These are phyloP conservation scores for Ormosia semicastrata DNA, from an alignment of 306 rosid species.

Conservation along the genomic window DNA sequence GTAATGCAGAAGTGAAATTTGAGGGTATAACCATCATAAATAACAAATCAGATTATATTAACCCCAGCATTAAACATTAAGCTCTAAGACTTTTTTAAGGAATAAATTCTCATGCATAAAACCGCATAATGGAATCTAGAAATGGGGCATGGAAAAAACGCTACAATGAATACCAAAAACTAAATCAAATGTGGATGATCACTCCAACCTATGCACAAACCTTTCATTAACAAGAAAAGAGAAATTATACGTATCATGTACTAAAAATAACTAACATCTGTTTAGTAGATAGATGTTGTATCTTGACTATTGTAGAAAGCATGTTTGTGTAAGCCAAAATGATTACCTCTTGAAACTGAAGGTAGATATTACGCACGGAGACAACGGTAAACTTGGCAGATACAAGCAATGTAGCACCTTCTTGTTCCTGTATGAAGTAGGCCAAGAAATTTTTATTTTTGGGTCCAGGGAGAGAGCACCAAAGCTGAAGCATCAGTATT, in stretches of 20 bases:
- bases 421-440: constrained; percentile 67
- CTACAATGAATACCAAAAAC: background rate
- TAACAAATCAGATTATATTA: background rate
- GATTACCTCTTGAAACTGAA: constrained; percentile 84
- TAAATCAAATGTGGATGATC: background rate
- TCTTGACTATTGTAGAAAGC: constrained; percentile 21
- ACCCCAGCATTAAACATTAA: background rate
- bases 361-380: constrained; percentile 79
- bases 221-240: background rate
- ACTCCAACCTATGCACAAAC: background rate
- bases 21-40: constrained; percentile 1
- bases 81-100: background rate
- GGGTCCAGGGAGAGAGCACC: background rate
- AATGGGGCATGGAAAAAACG: background rate
- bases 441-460: background rate
- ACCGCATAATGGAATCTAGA: background rate
- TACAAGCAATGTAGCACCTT: constrained; percentile 89
- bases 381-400: constrained; percentile 77
- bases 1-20: background rate
- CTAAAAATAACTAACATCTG: background rate
- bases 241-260: background rate
- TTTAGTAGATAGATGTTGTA: background rate
- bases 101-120: constrained; percentile 3
- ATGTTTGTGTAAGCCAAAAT: constrained; percentile 6
- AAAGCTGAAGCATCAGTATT: background rate